Evolutionary conservation across 345 rosid genomes (phyloP), one percentile per base, ranked within the genome.

Genomic region (Stellera chamaejasme): DNA sequence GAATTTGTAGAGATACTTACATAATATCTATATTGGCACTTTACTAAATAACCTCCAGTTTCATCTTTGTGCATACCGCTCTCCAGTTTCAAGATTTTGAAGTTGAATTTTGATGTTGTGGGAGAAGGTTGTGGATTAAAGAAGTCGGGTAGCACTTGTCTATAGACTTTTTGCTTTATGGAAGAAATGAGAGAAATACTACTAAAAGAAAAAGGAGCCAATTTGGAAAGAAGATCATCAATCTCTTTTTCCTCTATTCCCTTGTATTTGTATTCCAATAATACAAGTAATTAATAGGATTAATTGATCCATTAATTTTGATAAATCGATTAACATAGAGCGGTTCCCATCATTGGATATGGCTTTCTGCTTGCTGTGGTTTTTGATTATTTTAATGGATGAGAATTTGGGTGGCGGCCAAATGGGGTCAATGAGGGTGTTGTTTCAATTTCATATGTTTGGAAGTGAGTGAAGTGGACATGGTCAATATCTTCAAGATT

Each of bases 1-100:
- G 72, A 68, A 66, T 59, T 59, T 66, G 75, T 72, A 72, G 72
- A 56, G 61, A 53, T 59, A 64, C 63, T 49, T 66, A 58, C 56
- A 19, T 19, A 19, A 19, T 19, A 19, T 19, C 23, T 19, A 19
- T 19, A 19, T 19, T 19, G 23, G 23, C 47, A 65, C 43, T 59
- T 11, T 63, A 10, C 44, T 43, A 53, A 47, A 72, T 67, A 50
- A 42, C 61, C 63, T 58, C 67, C 55, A 65, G 65, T 64, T 36
- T 19, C 63, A 68, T 23, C 49, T 66, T 61, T 55, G 59, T 73
- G 68, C 27, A 43, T 49, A 62, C 56, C 45, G 32, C 46, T 19
- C 23, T 19, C 23, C 23, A 19, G 23, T 19, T 19, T 32, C 39
- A 32, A 32, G 39, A 32, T 32, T 32, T 19, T 32, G 5, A 8